Evolutionary conservation across 2,329 filamentous ascomycete species (phyloP).

Genomic region (Colletotrichum sp.): DNA sequence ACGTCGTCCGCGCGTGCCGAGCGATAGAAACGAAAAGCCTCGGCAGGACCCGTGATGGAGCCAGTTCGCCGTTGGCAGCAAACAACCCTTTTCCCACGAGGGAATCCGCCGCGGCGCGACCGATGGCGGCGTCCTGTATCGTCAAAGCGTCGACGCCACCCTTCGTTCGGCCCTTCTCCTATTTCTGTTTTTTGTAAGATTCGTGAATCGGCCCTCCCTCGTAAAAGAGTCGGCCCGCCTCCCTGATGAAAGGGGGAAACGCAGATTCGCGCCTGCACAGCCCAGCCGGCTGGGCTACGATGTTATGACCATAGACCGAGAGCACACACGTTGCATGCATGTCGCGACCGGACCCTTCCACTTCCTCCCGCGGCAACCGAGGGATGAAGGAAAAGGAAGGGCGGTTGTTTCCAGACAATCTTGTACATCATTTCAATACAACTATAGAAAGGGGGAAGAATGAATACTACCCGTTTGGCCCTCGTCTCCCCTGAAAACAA

Average conservation of each 20-base stretch:
- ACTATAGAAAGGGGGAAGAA: conserved; percentile 18
- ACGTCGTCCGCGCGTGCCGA: background rate
- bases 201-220: background rate
- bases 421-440: conserved; percentile 21
- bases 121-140: background rate
- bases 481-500: background rate
- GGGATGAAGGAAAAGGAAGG: background rate
- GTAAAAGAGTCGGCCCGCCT: background rate
- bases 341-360: background rate
- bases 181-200: background rate
- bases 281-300: conserved; percentile 3
- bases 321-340: background rate
- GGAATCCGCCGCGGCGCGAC: background rate
- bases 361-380: too few relatives aligned
- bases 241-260: background rate
- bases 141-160: background rate
- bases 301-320: background rate
- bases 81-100: background rate
- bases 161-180: background rate
- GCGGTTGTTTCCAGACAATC: background rate
- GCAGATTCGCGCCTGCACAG: background rate
- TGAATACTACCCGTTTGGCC: conserved; percentile 2
- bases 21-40: background rate
- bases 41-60: background rate
- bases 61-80: background rate